A percentile compares a stretch with the other conserved stretches of the same genome.
Evolutionary conservation across 2,329 filamentous ascomycete genomes (phyloP).

Genomic region (Claviceps monticola): DNA sequence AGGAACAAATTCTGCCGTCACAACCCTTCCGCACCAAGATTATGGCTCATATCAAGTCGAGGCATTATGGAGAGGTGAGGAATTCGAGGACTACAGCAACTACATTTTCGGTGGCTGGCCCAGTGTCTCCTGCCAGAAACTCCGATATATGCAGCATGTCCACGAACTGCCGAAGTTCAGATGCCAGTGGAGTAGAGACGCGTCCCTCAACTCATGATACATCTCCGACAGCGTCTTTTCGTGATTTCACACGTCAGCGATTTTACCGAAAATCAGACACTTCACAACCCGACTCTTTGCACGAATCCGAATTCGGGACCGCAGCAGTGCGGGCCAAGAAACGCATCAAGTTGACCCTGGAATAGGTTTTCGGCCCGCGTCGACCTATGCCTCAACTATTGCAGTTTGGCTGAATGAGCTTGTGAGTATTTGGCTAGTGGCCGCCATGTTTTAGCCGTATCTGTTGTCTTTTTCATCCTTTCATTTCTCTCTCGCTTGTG

Average conservation of each 20-base stretch:
- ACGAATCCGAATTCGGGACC: neutral
- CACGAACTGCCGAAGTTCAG: neutral
- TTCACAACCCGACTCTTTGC: neutral
- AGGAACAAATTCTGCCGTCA: neutral
- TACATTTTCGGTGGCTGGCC: neutral
- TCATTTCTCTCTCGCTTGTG: neutral
- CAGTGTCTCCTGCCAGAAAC: neutral
- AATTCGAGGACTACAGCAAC: neutral
- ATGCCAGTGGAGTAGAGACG: neutral
- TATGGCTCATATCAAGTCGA: neutral
- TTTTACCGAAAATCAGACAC: neutral
- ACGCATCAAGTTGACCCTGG: constrained; percentile 7
- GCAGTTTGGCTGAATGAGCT: constrained; percentile 2
- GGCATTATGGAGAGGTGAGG: neutral
- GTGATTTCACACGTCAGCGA: neutral
- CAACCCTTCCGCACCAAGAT: neutral
- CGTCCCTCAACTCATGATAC: neutral
- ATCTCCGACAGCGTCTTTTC: neutral
- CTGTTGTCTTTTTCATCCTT: neutral
- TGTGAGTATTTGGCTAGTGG: neutral
- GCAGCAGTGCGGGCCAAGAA: neutral
- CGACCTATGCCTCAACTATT: constrained; percentile 1
- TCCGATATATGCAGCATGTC: neutral
- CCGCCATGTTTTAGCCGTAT: neutral
- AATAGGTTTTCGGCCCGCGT: constrained; percentile 9